A percentile compares a stretch with the other conserved stretches of the same genome.
Evolutionary conservation across 208 protist species (phyloP).

Genomic region (Herpetomonas tarakana): DNA sequence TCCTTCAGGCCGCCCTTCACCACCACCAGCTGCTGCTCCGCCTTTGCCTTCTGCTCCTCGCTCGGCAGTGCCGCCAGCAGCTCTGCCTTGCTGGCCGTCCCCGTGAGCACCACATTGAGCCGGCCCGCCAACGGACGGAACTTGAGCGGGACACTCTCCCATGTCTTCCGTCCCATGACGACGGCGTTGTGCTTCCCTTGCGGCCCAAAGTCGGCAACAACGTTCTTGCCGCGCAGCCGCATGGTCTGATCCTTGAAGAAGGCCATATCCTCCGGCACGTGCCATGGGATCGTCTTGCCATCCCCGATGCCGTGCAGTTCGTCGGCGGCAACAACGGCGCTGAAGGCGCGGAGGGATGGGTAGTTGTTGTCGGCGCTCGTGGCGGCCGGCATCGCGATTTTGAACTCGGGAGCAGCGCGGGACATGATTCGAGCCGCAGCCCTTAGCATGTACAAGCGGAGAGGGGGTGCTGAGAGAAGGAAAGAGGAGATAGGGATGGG

Average conservation of each 20-base stretch:
- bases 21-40: conserved; percentile 35
- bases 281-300: conserved; percentile 78
- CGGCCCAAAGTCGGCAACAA: conserved; percentile 13
- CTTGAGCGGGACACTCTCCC: conserved; percentile 92
- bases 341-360: conserved; percentile 60
- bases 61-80: conserved; percentile 39
- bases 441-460: conserved; percentile 2
- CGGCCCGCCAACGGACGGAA: conserved; percentile 89
- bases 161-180: conserved; percentile 98
- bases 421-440: neutral
- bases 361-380: conserved; percentile 44
- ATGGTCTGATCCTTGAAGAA: conserved; percentile 84
- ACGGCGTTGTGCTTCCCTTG: conserved; percentile 86
- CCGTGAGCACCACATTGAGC: conserved; percentile 92
- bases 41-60: conserved; percentile 40
- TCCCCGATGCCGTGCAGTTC: conserved; percentile 77
- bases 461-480: conserved; percentile 1
- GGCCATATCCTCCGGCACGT: conserved; percentile 83
- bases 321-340: conserved; percentile 73
- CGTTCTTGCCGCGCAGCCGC: conserved; percentile 68
- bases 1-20: conserved; percentile 52
- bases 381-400: conserved; percentile 62
- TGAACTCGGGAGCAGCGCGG: conserved; percentile 26
- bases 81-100: conserved; percentile 38
- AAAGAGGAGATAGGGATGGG: too few relatives aligned